Evolutionary conservation across 176 grass and related monocot species (phyloP).

Genomic region (Saccharum spontaneum): DNA sequence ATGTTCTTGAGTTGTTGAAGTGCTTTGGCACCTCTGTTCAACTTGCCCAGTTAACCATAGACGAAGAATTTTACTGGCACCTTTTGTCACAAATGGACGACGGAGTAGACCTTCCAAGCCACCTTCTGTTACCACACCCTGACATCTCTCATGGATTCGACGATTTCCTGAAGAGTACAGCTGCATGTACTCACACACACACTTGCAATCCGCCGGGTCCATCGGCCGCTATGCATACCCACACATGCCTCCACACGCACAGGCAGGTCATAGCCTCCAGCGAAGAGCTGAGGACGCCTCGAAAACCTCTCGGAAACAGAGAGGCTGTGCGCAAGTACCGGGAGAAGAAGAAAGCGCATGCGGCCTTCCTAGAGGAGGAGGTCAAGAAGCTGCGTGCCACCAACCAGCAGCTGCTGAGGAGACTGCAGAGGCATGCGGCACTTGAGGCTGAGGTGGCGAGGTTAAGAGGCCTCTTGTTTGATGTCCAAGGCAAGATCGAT

Average conservation of each 20-base stretch:
- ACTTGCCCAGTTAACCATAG: conserved; percentile 35
- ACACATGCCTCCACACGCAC: conserved; percentile 81
- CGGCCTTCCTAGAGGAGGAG: conserved; percentile 81
- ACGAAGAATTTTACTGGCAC: conserved; percentile 24
- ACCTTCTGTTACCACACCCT: conserved; percentile 52
- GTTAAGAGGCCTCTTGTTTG: conserved; percentile 54
- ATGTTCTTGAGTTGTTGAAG: conserved; percentile 35
- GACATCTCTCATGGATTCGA: conserved; percentile 63
- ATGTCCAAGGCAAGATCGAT: conserved; percentile 74
- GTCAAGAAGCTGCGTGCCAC: conserved; percentile 55
- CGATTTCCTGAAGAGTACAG: conserved; percentile 56
- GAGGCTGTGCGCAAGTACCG: conserved; percentile 95
- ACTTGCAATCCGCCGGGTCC: conserved; percentile 58
- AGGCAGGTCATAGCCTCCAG: conserved; percentile 47
- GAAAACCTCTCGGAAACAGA: conserved; percentile 62
- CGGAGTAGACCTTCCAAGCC: conserved; percentile 58
- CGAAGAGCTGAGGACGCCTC: conserved; percentile 43
- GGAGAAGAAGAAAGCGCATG: conserved; percentile 92
- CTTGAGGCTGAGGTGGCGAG: conserved; percentile 74
- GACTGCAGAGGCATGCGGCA: conserved; percentile 56
- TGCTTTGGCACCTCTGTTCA: conserved; percentile 36
- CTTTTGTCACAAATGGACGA: conserved; percentile 55
- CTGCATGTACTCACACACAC: conserved; percentile 73
- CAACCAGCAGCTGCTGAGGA: conserved; percentile 83
- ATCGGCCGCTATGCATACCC: conserved; percentile 47